Base-by-base conservation (phyloP, 1,139 yeast species). In the Suhomyces maxii region DNA sequence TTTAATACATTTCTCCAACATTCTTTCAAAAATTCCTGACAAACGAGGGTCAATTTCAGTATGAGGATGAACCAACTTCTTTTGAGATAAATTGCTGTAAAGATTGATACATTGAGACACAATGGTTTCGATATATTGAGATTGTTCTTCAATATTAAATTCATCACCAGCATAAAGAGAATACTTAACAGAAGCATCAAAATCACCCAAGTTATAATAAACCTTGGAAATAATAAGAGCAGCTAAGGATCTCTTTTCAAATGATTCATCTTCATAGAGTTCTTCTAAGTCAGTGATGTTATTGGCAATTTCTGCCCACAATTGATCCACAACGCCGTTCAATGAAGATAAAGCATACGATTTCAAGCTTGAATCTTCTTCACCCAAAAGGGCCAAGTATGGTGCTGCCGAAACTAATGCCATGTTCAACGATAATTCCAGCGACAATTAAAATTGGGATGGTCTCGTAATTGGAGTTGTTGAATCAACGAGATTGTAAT, bases 231-330 rank as follows among this genome's bases (percentile, higher is more conserved):
- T 93, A 53, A 93, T 82, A 53, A 93, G 76, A 4, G 99, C 99
- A 3, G 98, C 99, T 61, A 93, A 77, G 46, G 82, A 72, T 56
- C 96, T 82, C 51, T 86, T 82, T 41, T 84, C 82, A 65, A 91
- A 93, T 12, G 78, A 68, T 48, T 80, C 78, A 65, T 93, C 97
- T 68, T 93, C 99, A 61, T 86, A 90, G 45, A 93, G 75, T 53
- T 89, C 96, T 71, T 93, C 99, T 61, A 74, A 89, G 76, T 87
- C 93, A 39, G 89, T 76, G 54, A 93, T 82, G 62, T 81, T 84
- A 68, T 93, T 95, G 51, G 99, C 96, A 50, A 95, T 88, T 72
- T 93, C 99, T 3, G 98, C 91, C 99, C 99, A 93, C 54, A 89
- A 77, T 66, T 89, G 91, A 70, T 90, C 96, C 47, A 90, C 97